Base-by-base conservation (phyloP, 306 rosid species). In the Pachyrhizus erosus region DNA sequence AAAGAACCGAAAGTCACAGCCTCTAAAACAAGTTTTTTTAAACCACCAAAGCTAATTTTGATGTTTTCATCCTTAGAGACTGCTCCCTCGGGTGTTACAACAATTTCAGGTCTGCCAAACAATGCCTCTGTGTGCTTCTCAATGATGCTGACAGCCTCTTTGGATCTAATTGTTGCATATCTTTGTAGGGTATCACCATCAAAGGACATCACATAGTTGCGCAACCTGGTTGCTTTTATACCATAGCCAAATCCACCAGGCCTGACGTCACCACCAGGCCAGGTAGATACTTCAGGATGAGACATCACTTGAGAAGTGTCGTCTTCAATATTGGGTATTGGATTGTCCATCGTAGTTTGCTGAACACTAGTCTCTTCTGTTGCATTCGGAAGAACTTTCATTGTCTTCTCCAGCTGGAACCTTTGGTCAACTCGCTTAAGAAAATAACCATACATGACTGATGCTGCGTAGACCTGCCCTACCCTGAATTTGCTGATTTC, bases 401-500 rank as follows among this genome's bases (percentile, higher is more conserved):
- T 84, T 1, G 97, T 83, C 97, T 93, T 96, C 92, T 96, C 99
- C 39, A 96, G 94, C 87, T 96, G 98, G 89, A 96, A 96, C 89
- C 99, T 85, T 82, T 92, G 94, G 83, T 96, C 99, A 34, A 96
- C 94, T 79, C 97, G 93, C 83, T 88, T 96, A 65, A 93, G 96
- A 84, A 96, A 92, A 89, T 92, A 96, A 66, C 99, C 98, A 76
- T 96, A 96, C 98, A 93, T 93, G 66, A 92, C 97, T 9, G 99
- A 93, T 37, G 99, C 97, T 0, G 98, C 98, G 87, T 93, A 96
- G 80, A 93, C 92, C 86, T 96, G 97, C 27, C 98, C 99, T 27
- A 91, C 92, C 84, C 96, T 88, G 43, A 96, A 92, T 83, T 93
- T 93, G 88, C 97, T 93, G 70, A 96, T 96, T 82, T 92, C 92